Conservation (phyloP, 2,329 filamentous ascomycete species). For the Emmonsia crescens region DNA sequence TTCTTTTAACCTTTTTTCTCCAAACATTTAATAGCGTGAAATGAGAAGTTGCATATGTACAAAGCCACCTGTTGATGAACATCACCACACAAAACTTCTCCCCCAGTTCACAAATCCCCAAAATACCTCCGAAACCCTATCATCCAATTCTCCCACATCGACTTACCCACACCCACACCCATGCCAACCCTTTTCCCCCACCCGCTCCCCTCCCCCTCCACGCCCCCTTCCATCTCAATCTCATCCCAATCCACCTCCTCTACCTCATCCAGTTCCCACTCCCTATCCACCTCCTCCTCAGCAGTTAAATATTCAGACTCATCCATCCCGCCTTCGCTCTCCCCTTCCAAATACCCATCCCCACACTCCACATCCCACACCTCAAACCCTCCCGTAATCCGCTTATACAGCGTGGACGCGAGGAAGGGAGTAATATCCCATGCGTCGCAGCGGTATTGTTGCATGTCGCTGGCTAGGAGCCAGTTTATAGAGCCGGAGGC, state of each 20-base stretch:
- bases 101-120: not conserved
- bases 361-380: not conserved
- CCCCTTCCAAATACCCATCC: not conserved
- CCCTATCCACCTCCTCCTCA: not conserved
- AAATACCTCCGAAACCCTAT: not conserved
- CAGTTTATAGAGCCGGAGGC: not conserved
- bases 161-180: not conserved
- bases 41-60: too few species aligned
- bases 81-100: not conserved
- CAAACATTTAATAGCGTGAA: not conserved
- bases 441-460: not conserved
- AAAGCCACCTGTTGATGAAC: not conserved
- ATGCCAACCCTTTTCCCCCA: not conserved
- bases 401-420: not conserved
- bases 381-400: not conserved
- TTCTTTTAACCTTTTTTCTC: too few species aligned
- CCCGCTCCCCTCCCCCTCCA: not conserved
- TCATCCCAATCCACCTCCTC: not conserved
- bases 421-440: not conserved
- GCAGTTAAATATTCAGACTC: not conserved
- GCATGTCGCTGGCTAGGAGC: not conserved
- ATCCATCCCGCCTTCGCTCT: not conserved
- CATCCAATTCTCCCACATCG: not conserved
- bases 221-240: not conserved
- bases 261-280: not conserved